phyloP scores from a whole-genome alignment of 2,329 filamentous ascomycete species.

The Plectosphaerella plurivora region DNA sequence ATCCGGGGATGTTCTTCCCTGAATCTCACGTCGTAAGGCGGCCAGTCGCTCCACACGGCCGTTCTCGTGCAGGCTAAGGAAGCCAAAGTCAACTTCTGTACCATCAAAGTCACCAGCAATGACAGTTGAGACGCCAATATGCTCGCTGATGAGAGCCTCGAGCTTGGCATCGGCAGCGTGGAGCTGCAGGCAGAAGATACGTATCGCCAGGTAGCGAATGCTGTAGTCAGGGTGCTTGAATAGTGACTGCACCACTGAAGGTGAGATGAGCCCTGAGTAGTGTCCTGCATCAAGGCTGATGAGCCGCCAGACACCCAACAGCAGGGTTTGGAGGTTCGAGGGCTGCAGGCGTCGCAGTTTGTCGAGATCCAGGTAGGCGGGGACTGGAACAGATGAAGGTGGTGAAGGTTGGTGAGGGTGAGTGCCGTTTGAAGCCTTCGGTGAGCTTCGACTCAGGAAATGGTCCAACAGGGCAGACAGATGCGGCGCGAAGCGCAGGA shows the following conservation, averaged over 20 bases:
- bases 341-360: slow-evolving; percentile 3
- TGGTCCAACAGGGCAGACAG: slow-evolving; percentile 68
- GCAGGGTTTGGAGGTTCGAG: slow-evolving; percentile 28
- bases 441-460: slow-evolving; percentile 17
- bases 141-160: slow-evolving; percentile 63
- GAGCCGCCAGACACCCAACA: slow-evolving; percentile 74
- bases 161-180: slow-evolving; percentile 75
- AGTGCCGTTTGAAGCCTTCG: slow-evolving; percentile 5
- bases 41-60: slow-evolving; percentile 40
- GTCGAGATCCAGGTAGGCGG: slow-evolving; percentile 6
- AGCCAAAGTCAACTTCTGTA: slow-evolving; percentile 70
- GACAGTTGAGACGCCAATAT: slow-evolving; percentile 57
- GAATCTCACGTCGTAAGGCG: slow-evolving; percentile 11
- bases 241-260: slow-evolving; percentile 63
- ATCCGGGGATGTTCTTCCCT: background rate
- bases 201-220: slow-evolving; percentile 76
- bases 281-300: slow-evolving; percentile 68
- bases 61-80: slow-evolving; percentile 58
- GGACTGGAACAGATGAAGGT: too few species aligned
- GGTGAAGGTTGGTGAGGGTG: slow-evolving; percentile 1
- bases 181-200: slow-evolving; percentile 75
- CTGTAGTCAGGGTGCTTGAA: slow-evolving; percentile 56
- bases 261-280: slow-evolving; percentile 62
- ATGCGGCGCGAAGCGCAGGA: slow-evolving; percentile 78
- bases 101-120: slow-evolving; percentile 74